Percentiles rank a stretch among this genome's conserved stretches.
These are phyloP conservation scores for Populus nigra DNA, from an alignment of 345 rosid species.

Conservation along the genomic window DNA sequence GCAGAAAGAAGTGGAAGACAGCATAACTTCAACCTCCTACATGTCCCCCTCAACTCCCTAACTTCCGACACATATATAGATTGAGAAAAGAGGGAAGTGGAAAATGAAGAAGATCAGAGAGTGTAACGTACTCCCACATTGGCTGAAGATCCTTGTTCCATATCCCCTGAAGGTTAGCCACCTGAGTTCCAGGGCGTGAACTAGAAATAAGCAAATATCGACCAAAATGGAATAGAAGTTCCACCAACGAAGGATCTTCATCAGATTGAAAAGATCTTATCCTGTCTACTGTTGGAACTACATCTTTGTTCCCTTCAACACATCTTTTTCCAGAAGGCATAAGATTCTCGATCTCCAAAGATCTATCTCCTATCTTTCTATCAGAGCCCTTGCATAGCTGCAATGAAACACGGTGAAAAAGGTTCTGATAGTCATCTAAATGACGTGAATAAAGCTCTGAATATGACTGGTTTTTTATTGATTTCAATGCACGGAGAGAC, in stretches of 20 bases:
- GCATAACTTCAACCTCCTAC: neutral
- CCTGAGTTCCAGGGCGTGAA: conserved; percentile 88
- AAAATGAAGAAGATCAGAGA: conserved; percentile 2
- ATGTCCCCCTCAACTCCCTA: conserved; percentile 5
- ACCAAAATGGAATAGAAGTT: conserved; percentile 81
- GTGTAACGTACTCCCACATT: conserved; percentile 75
- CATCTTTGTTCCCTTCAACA: conserved; percentile 13
- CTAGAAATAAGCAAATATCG: conserved; percentile 85
- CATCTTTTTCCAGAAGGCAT: conserved; percentile 2
- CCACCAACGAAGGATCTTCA: conserved; percentile 84
- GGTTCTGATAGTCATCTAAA: neutral
- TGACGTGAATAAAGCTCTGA: conserved; percentile 26
- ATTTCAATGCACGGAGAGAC: conserved; percentile 38
- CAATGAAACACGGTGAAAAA: conserved; percentile 57
- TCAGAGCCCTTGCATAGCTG: conserved; percentile 48
- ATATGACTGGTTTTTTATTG: conserved; percentile 50
- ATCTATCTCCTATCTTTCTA: conserved; percentile 8
- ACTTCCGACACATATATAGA: conserved; percentile 12
- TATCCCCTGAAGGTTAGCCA: conserved; percentile 88
- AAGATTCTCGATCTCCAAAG: conserved; percentile 14
- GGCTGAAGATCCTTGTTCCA: conserved; percentile 88
- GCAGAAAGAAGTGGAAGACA: neutral
- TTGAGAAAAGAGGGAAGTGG: neutral
- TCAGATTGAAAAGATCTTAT: conserved; percentile 64
- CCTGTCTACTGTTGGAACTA: conserved; percentile 65